phyloP scores from a whole-genome alignment of 73 alveolate genomes.

The Durusdinium trenchii region DNA sequence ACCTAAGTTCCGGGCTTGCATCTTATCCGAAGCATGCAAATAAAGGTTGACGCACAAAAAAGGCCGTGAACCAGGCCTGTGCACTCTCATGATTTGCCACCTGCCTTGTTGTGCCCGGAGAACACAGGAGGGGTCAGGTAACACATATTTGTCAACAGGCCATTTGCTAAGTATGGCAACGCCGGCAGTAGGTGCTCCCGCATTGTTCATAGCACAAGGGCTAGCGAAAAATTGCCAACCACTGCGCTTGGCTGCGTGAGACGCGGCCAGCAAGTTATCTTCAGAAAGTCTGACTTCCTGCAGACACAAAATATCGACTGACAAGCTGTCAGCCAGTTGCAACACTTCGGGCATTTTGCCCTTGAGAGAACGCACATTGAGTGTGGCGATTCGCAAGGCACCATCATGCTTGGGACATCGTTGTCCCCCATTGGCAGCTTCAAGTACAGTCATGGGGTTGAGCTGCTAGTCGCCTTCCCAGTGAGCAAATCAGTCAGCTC shows the following conservation, averaged over 20 bases:
- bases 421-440: too few relatives aligned
- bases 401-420: too few relatives aligned
- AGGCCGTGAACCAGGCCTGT: background rate
- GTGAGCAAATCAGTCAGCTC: too few relatives aligned
- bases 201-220: background rate
- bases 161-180: conserved; percentile 9
- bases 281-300: background rate
- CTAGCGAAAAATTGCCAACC: background rate
- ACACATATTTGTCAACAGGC: background rate
- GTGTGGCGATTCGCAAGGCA: background rate
- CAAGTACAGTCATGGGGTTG: too few relatives aligned
- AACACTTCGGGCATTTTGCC: background rate
- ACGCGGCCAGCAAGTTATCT: background rate
- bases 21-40: background rate
- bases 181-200: background rate
- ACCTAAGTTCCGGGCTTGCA: background rate
- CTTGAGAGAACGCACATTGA: background rate
- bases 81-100: background rate
- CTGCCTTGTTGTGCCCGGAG: background rate
- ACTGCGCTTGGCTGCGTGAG: background rate
- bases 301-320: background rate
- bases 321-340: background rate
- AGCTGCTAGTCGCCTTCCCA: too few relatives aligned
- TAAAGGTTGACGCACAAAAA: background rate
- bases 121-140: too few relatives aligned